These are phyloP conservation scores for Colletotrichum melonis DNA, from an alignment of 2,329 filamentous ascomycete genomes.

Conservation along the genomic window DNA sequence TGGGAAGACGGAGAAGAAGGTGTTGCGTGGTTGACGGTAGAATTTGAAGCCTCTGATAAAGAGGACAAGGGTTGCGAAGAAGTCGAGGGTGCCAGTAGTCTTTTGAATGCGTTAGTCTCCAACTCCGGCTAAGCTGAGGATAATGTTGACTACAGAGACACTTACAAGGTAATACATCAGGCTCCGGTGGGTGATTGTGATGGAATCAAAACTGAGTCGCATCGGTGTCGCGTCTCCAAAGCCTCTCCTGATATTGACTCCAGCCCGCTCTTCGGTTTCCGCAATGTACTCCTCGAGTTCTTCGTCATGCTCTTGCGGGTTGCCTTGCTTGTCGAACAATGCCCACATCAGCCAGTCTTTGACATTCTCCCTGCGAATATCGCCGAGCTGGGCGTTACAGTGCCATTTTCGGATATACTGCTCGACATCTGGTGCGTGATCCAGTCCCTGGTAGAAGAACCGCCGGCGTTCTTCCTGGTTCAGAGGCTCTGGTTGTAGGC, in stretches of 20 bases:
- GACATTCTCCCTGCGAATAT: conserved; percentile 74
- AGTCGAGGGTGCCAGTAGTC: conserved; percentile 54
- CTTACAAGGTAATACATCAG: conserved; percentile 71
- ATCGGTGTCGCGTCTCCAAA: conserved; percentile 66
- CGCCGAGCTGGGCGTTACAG: conserved; percentile 64
- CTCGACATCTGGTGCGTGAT: conserved; percentile 65
- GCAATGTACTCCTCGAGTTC: conserved; percentile 61
- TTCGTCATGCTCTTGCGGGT: conserved; percentile 49
- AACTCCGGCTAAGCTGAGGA: conserved; percentile 35
- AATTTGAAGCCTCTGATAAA: conserved; percentile 62
- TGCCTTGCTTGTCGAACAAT: conserved; percentile 65
- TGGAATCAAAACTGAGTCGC: conserved; percentile 73
- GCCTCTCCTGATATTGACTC: conserved; percentile 62
- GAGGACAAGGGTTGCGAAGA: conserved; percentile 59
- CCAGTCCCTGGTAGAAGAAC: conserved; percentile 67
- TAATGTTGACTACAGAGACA: conserved; percentile 40
- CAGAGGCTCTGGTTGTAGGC: conserved; percentile 53
- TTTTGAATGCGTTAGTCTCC: background rate
- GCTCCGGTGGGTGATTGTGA: conserved; percentile 70
- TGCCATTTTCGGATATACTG: conserved; percentile 75
- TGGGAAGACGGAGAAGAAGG: conserved; percentile 65
- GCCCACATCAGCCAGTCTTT: conserved; percentile 76
- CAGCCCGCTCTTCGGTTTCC: conserved; percentile 64
- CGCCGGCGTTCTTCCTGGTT: conserved; percentile 59
- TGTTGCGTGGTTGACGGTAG: conserved; percentile 49